Evolutionary conservation across 2,329 filamentous ascomycete species (phyloP).

Genomic region (Fusarium subglutinans): DNA sequence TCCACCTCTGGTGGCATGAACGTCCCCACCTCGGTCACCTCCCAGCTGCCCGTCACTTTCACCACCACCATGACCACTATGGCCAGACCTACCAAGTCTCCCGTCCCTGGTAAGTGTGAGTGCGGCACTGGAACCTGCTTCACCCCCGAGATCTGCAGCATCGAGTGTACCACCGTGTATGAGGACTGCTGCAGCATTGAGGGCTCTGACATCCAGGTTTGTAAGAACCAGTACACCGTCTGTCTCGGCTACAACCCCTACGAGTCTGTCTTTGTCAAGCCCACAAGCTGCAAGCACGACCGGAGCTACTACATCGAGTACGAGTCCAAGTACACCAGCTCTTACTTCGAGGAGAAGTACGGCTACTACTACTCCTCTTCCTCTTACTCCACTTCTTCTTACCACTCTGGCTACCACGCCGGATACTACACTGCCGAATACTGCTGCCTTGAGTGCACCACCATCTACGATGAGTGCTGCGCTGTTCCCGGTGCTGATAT

Average conservation of each 20-base stretch:
- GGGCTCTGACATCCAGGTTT: slow-evolving; percentile 4
- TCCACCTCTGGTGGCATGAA: slow-evolving; percentile 9
- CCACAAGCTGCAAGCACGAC: slow-evolving; percentile 26
- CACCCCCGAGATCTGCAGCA: slow-evolving; percentile 19
- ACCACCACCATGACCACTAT: slow-evolving; percentile 16
- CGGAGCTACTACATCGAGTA: slow-evolving; percentile 23
- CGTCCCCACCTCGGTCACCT: slow-evolving; percentile 11
- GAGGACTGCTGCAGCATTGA: slow-evolving; percentile 12
- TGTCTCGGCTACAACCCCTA: slow-evolving; percentile 32
- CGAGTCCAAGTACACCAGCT: slow-evolving; percentile 13
- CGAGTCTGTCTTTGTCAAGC: neutral
- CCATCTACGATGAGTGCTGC: slow-evolving; percentile 27
- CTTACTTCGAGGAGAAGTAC: slow-evolving; percentile 17
- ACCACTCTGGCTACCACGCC: neutral
- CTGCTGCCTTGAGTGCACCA: slow-evolving; percentile 27
- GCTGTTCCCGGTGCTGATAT: slow-evolving; percentile 5
- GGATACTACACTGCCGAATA: slow-evolving; percentile 30
- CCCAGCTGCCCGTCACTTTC: neutral
- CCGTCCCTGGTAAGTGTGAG: neutral
- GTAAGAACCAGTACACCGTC: slow-evolving; percentile 16
- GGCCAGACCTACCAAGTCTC: slow-evolving; percentile 4
- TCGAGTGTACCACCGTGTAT: slow-evolving; percentile 25
- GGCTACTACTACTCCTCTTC: neutral
- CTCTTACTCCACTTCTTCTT: neutral
- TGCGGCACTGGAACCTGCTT: slow-evolving; percentile 8